These are phyloP conservation scores for Detonula confervacea DNA, from an alignment of 352 stramenopile genomes.

Conservation along the genomic window DNA sequence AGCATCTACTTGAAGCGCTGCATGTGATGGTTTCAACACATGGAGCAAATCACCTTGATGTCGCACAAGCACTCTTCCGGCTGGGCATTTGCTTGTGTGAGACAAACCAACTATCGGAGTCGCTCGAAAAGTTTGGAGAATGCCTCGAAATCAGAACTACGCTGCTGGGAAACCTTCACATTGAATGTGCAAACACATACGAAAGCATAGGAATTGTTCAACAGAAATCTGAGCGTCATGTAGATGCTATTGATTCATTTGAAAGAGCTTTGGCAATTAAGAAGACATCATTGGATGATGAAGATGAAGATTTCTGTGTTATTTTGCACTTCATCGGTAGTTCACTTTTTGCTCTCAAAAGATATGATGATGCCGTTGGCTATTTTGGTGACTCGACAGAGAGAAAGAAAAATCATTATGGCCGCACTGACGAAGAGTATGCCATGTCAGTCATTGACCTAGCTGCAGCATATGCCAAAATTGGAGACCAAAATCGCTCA, in stretches of 20 bases:
- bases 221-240: constrained; percentile 61
- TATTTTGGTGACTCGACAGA: constrained; percentile 59
- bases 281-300: constrained; percentile 51
- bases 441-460: constrained; percentile 59
- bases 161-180: constrained; percentile 54
- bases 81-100: constrained; percentile 70
- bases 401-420: constrained; percentile 52
- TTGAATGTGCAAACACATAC: constrained; percentile 64
- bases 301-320: constrained; percentile 63
- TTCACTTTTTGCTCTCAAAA: constrained; percentile 50
- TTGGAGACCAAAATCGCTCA: constrained; percentile 47
- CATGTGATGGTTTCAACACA: constrained; percentile 44
- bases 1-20: constrained; percentile 51
- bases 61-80: constrained; percentile 64
- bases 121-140: constrained; percentile 62
- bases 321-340: constrained; percentile 66
- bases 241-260: constrained; percentile 67
- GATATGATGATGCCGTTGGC: constrained; percentile 39
- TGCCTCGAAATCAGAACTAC: constrained; percentile 58
- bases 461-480: constrained; percentile 61
- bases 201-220: constrained; percentile 75
- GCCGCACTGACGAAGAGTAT: constrained; percentile 59
- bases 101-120: constrained; percentile 56
- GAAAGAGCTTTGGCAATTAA: constrained; percentile 71
- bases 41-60: constrained; percentile 53